A percentile compares a stretch with the other conserved stretches of the same genome.
phyloP scores from a whole-genome alignment of 495 filamentous ascomycete species.

The Podospora comata region DNA sequence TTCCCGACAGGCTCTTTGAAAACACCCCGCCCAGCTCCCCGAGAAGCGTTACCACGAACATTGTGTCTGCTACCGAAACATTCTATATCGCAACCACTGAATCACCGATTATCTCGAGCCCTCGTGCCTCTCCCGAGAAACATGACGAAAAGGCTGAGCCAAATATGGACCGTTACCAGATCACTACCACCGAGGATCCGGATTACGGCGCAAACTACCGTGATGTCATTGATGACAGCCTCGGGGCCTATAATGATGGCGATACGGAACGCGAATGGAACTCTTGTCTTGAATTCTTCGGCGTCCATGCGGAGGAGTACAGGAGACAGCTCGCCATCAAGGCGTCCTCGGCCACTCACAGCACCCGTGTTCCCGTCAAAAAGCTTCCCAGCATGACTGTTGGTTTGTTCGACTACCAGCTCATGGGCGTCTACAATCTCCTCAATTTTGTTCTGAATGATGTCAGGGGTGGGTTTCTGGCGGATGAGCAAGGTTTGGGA shows the following conservation, averaged over 20 bases:
- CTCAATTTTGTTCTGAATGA: conserved; percentile 15
- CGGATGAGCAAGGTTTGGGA: conserved; percentile 32
- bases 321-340: not conserved
- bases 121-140: not conserved
- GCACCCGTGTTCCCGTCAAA: conserved; percentile 23
- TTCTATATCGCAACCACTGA: too few relatives aligned
- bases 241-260: conserved; percentile 29
- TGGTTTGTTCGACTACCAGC: conserved; percentile 32
- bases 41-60: not conserved
- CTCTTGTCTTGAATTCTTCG: conserved; percentile 24
- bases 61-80: not conserved
- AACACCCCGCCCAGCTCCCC: not conserved
- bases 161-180: not conserved
- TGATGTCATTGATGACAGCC: conserved; percentile 23
- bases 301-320: conserved; percentile 18
- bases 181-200: conserved; percentile 12
- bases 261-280: conserved; percentile 16
- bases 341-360: not conserved
- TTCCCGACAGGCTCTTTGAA: not conserved
- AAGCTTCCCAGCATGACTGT: conserved; percentile 25
- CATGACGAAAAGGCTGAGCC: not conserved
- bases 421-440: conserved; percentile 27
- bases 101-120: not conserved
- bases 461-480: conserved; percentile 25
- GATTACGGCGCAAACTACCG: conserved; percentile 22